phyloP scores from a whole-genome alignment of 164 flowering plant species.

The Umbellularia californica region DNA sequence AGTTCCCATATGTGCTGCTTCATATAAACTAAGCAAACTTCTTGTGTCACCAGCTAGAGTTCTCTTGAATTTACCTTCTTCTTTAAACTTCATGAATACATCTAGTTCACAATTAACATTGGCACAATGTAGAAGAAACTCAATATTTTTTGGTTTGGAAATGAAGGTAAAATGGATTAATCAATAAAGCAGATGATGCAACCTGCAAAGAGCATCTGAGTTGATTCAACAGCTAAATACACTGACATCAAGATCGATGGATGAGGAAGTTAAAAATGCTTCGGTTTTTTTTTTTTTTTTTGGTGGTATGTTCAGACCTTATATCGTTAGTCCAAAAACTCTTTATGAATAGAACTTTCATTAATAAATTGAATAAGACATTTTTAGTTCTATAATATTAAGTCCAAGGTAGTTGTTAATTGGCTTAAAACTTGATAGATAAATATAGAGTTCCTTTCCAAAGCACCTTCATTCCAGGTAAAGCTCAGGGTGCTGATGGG shows the following conservation, averaged over 20 bases:
- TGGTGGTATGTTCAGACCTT: too few species aligned
- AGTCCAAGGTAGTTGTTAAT: too few species aligned
- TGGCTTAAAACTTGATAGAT: too few species aligned
- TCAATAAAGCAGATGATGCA: not conserved
- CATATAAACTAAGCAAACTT: constrained; percentile 21
- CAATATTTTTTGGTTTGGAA: not conserved
- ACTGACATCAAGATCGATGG: not conserved
- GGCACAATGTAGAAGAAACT: not conserved
- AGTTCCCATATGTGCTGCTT: constrained; percentile 18
- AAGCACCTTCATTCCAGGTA: too few species aligned
- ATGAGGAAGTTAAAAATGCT: constrained; percentile 2
- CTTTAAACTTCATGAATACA: constrained; percentile 20
- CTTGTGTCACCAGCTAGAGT: constrained; percentile 3
- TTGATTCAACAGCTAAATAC: not conserved
- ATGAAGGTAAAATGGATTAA: not conserved
- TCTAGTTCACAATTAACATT: not conserved
- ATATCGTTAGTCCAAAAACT: too few species aligned
- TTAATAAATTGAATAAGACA: too few species aligned
- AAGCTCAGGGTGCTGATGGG: too few species aligned
- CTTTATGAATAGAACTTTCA: too few species aligned
- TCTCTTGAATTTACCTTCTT: constrained; percentile 30
- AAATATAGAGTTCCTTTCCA: too few species aligned
- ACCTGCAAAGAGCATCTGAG: not conserved
- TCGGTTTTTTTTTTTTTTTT: too few species aligned
- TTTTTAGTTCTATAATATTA: too few species aligned